These are phyloP conservation scores for Irpex sp. DNA, from an alignment of 1,284 basidiomycete species.

Conservation along the genomic window DNA sequence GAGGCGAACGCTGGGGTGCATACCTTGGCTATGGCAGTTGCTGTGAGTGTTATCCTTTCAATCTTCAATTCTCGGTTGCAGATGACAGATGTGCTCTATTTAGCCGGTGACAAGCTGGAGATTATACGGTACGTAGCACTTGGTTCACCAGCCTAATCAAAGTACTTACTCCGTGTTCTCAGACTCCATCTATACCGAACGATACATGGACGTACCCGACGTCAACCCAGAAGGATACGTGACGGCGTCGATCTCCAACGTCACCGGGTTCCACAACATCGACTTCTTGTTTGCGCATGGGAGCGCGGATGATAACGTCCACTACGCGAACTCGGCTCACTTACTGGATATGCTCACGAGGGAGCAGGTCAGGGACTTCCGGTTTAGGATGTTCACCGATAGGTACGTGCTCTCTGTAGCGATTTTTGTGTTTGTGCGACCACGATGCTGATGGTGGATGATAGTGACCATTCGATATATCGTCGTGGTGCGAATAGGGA, in stretches of 20 bases:
- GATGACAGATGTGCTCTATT: background rate
- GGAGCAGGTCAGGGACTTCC: constrained; percentile 71
- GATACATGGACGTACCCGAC: constrained; percentile 90
- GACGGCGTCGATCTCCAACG: constrained; percentile 81
- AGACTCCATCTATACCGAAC: constrained; percentile 92
- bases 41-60: constrained; percentile 47
- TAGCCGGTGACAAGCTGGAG: constrained; percentile 86
- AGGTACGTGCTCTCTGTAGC: constrained; percentile 48
- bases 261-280: constrained; percentile 76
- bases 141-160: background rate
- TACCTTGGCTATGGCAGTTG: constrained; percentile 85
- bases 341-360: constrained; percentile 89
- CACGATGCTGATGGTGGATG: constrained; percentile 6
- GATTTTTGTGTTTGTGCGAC: background rate
- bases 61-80: background rate
- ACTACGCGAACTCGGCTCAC: constrained; percentile 88
- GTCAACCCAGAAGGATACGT: constrained; percentile 82
- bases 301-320: constrained; percentile 93
- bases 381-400: constrained; percentile 96
- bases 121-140: constrained; percentile 61
- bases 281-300: constrained; percentile 90
- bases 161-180: background rate
- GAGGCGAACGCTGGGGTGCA: constrained; percentile 86
- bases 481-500: constrained; percentile 79
- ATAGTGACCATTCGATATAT: constrained; percentile 78